Conservation (phyloP, 129 eudicot species). For the Lonicera japonica region DNA sequence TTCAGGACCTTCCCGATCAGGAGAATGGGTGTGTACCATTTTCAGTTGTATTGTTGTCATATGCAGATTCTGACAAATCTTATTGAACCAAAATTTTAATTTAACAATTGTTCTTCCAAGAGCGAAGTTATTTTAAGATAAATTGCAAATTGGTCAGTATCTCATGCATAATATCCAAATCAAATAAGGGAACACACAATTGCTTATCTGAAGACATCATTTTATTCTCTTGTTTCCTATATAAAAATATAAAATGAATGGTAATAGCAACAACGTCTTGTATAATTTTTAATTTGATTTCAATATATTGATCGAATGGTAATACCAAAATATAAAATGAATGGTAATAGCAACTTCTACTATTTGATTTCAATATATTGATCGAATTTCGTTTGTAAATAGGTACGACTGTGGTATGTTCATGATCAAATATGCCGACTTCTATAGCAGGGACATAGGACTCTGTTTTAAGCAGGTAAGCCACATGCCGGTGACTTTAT, state of each 20-base stretch:
- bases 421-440: constrained; percentile 86
- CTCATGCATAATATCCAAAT: background rate
- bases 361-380: background rate
- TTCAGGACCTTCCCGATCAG: constrained; percentile 79
- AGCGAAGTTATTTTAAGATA: background rate
- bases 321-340: background rate
- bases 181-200: background rate
- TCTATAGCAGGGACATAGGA: constrained; percentile 82
- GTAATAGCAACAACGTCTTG: background rate
- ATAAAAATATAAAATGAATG: background rate
- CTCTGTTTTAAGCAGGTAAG: constrained; percentile 83
- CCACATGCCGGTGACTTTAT: background rate
- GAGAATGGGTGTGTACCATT: constrained; percentile 53
- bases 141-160: background rate
- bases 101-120: background rate
- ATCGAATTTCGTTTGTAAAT: constrained; percentile 5
- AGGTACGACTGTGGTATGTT: constrained; percentile 93
- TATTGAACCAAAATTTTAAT: background rate
- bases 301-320: background rate
- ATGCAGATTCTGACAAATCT: background rate
- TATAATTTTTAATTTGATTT: background rate
- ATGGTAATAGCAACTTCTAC: background rate
- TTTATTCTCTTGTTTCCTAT: background rate
- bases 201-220: background rate
- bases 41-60: background rate